phyloP scores from a whole-genome alignment of 306 rosid genomes.

The Dryas alaskensis region DNA sequence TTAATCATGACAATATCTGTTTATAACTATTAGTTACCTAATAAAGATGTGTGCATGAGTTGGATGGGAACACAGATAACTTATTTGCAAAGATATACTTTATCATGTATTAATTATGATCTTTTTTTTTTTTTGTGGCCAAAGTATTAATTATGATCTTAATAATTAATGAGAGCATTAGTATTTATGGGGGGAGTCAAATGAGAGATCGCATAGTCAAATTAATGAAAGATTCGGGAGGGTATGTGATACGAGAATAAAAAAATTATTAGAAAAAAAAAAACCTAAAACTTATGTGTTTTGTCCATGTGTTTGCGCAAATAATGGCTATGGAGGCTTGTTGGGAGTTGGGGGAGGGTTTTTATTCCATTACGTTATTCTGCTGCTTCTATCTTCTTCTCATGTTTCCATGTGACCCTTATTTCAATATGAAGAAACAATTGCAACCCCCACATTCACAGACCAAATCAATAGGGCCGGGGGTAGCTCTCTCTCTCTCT shows the following conservation, averaged over 20 bases:
- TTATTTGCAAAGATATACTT: not conserved
- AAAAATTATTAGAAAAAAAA: not conserved
- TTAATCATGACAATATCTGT: not conserved
- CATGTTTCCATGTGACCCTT: constrained; percentile 45
- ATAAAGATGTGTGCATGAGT: constrained; percentile 8
- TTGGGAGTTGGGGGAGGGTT: not conserved
- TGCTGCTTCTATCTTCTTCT: constrained; percentile 1
- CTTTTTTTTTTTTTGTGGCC: not conserved
- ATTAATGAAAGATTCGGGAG: constrained; percentile 5
- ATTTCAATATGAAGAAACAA: constrained; percentile 10
- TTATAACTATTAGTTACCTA: not conserved
- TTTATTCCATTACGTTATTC: too few relatives aligned
- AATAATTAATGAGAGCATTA: not conserved
- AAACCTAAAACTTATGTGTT: not conserved
- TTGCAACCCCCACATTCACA: constrained; percentile 5
- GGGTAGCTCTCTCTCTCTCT: not conserved
- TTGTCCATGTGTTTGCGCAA: constrained; percentile 18
- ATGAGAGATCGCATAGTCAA: constrained; percentile 26
- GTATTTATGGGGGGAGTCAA: not conserved
- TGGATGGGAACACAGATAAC: constrained; percentile 3
- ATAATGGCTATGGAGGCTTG: constrained; percentile 16
- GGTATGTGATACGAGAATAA: constrained; percentile 21
- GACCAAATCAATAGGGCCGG: not conserved
- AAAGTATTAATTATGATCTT: not conserved
- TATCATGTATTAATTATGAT: not conserved